Base-by-base conservation (phyloP, 2,329 filamentous ascomycete species). In the Clarireedia monteithiana region DNA sequence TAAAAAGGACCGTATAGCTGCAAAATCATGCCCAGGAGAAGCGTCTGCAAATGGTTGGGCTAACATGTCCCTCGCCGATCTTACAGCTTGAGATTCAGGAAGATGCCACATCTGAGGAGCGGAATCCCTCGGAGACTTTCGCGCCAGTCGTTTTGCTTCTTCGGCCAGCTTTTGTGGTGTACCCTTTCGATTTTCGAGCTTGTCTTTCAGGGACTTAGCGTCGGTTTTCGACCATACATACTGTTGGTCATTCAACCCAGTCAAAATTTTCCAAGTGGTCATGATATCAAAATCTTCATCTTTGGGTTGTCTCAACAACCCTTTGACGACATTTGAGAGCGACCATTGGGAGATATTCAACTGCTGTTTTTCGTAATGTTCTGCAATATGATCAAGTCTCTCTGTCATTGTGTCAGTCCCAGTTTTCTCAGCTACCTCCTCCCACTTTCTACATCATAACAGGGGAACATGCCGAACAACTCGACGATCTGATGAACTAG, bases 291-390 rank as follows among this genome's bases (percentile, higher is more conserved):
- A 65, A 12, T 60, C 56, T 9, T 27, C 12, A 12, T 60, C 56
- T 9, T 27, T 15, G 3, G 48, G 14, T 53, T 65, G 63, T 27
- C 59, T 62, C 23, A 65, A 52, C 12, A 65, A 50, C 6, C 59
- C 63, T 55, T 60, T 65, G 20, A 65, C 54, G 0, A 63, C 61
- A 7, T 61, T 57, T 12, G 59, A 61, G 3, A 27, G 24, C 15
- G 55, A 60, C 63, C 63, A 65, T 39, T 56, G 55, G 15, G 57
- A 46, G 14, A 52, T 39, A 9, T 20, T 34, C 3, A 55, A 15
- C 17, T 52, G 39, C 45, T 64, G 56, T 34, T 61, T 62, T 50
- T 65, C 62, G 44, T 62, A 64, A 46, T 65, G 63, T 34, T 62
- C 60, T 14, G 63, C 60, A 17, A 65, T 57, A 45, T 65, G 62